Conservation (phyloP, 768 basidiomycete species). For the Boletus eberwhitei region DNA sequence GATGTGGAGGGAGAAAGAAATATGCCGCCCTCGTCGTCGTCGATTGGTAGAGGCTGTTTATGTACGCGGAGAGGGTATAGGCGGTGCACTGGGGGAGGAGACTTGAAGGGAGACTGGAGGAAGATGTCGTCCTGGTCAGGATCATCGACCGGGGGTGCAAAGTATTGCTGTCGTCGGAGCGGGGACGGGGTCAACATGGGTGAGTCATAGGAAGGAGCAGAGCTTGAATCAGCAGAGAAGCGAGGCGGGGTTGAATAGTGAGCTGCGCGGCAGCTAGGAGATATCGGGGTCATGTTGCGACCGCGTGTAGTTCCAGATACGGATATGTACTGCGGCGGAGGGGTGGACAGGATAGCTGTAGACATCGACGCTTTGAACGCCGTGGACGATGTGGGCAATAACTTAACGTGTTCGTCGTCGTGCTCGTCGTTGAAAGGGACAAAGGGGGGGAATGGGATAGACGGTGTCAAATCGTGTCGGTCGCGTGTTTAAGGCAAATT, state of each 20-base stretch:
- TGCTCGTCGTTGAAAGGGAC: conserved; percentile 16
- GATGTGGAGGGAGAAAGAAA: conserved; percentile 52
- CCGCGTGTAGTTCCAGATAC: conserved; percentile 32
- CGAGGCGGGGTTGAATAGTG: conserved; percentile 36
- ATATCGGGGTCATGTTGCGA: conserved; percentile 31
- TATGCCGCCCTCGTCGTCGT: conserved; percentile 57
- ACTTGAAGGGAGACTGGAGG: conserved; percentile 50
- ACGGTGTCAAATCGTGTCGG: conserved; percentile 8
- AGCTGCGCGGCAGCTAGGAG: conserved; percentile 32
- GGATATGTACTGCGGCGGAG: conserved; percentile 35
- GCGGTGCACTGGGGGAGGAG: conserved; percentile 42
- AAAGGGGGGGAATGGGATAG: conserved; percentile 15
- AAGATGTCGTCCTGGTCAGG: conserved; percentile 50
- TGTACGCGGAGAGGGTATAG: conserved; percentile 43
- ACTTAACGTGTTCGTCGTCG: conserved; percentile 20
- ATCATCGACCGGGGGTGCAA: conserved; percentile 28
- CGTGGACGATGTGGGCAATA: conserved; percentile 14
- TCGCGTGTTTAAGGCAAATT: conserved; percentile 31
- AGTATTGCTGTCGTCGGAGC: conserved; percentile 44
- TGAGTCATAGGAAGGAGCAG: conserved; percentile 42
- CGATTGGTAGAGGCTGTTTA: conserved; percentile 30
- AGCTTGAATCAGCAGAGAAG: conserved; percentile 17
- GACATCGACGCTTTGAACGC: conserved; percentile 18
- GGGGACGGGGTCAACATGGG: conserved; percentile 68
- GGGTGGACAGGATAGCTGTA: conserved; percentile 28